Conservation (phyloP, 2,329 filamentous ascomycete species). For the Apiospora kogelbergensis region DNA sequence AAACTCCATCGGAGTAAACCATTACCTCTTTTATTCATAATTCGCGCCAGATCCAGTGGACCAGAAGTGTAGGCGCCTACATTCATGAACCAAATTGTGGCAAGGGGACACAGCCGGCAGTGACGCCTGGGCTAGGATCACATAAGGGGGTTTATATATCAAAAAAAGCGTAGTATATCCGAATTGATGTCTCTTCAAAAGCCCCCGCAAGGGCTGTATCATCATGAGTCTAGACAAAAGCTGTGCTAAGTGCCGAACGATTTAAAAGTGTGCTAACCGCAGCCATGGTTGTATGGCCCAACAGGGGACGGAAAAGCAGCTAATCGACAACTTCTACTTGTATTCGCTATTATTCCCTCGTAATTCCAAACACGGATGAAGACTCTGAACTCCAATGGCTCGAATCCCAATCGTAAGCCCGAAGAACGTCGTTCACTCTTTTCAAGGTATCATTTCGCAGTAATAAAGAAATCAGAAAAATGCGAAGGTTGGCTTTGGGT, state of each 20-base stretch:
- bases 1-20: not conserved
- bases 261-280: not conserved
- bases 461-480: slow-evolving; percentile 11
- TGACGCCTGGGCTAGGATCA: not conserved
- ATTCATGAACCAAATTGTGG: no score
- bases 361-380: slow-evolving; percentile 4
- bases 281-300: not conserved
- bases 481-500: slow-evolving; percentile 6
- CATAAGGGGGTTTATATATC: no score
- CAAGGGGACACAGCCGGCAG: not conserved
- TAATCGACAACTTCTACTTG: not conserved
- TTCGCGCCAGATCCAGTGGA: not conserved
- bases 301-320: not conserved
- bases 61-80: not conserved
- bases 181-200: not conserved
- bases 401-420: not conserved
- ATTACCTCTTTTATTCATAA: not conserved
- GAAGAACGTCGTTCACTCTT: slow-evolving; percentile 12
- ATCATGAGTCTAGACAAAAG: slow-evolving; percentile 4
- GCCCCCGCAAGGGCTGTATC: not conserved
- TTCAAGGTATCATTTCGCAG: slow-evolving; percentile 17
- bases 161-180: not conserved
- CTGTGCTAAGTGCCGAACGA: not conserved
- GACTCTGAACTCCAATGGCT: slow-evolving; percentile 7
- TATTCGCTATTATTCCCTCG: not conserved